Base-by-base conservation (phyloP, 768 basidiomycete species). In the Cyclocybe aegerita region DNA sequence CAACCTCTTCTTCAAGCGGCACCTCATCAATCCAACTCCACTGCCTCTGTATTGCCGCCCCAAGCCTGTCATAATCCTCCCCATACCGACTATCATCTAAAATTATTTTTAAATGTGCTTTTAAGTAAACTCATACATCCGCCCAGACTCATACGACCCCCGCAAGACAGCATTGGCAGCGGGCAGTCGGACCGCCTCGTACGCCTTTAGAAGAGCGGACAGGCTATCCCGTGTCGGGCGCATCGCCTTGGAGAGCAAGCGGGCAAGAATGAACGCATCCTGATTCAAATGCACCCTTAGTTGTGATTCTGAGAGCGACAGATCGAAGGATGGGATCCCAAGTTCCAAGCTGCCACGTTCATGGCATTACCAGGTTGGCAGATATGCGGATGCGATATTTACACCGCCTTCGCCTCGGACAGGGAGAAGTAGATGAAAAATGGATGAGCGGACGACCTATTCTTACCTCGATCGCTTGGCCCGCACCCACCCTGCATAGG, bases 201-300 rank as follows among this genome's bases (percentile, higher is more conserved):
- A 70, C 31, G 67, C 68, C 53, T 63, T 56, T 17, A 70, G 53
- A 8, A 63, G 66, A 30, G 48, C 39, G n/a, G 53, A 53, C 34
- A 66, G 36, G n/a, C 44, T 56, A 1, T 58, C 39, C 7, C 35
- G 36, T 2, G 56, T 56, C 12, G 23, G 23, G 23, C 5, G 58
- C 57, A 29, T 59, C 55, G 29, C 38, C 35, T 12, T 56, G 39
- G 48, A 64, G 38, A 75, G 74, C 32, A 77, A 69, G 1, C 63
- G 65, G 0, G 78, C 67, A 33, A 82, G 70, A 4, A 82, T 49
- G 58, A 72, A 78, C 2, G 77, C 80, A 43, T 82, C 81, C 64
- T 65, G 43, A 11, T 2, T 7, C 32, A 40, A 30, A 12, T 10
- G 10, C n/a, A 5, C 23, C 5, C 23, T 23, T 23, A 23, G 23